These are phyloP conservation scores for Musa beccarii DNA, from an alignment of 176 grass and related monocot genomes.

Conservation along the genomic window DNA sequence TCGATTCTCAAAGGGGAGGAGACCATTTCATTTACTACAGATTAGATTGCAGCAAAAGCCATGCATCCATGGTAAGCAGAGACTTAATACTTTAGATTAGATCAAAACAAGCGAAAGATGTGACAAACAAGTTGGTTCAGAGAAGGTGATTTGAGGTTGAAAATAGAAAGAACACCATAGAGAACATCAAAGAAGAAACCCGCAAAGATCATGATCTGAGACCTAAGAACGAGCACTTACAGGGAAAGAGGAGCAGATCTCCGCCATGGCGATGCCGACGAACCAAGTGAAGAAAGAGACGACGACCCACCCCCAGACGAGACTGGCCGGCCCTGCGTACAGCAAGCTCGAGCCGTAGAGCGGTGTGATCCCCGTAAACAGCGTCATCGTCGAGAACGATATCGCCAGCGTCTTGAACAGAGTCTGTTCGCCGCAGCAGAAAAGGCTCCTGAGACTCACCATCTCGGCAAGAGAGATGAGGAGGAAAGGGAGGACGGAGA, in stretches of 20 bases:
- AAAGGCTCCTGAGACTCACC: no score
- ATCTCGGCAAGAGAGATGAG: no score
- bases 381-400: constrained; percentile 98
- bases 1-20: no score
- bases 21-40: no score
- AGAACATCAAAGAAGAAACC: no score
- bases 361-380: constrained; percentile 99
- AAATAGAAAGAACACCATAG: no score
- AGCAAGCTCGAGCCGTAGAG: constrained; percentile 80
- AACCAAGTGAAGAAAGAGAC: constrained; percentile 99
- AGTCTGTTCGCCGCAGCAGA: constrained; percentile 31
- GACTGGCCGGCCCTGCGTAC: constrained; percentile 71
- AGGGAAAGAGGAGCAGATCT: constrained; percentile 99
- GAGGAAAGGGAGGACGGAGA: not conserved
- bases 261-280: constrained; percentile 95
- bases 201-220: not conserved
- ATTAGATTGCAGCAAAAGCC: no score
- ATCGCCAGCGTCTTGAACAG: constrained; percentile 99
- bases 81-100: no score
- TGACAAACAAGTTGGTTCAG: no score
- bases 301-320: constrained; percentile 98
- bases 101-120: no score
- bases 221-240: constrained; percentile 19
- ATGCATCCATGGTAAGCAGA: no score
- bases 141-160: no score